Evolutionary conservation across 2,329 filamentous ascomycete genomes (phyloP).

Genomic region (Fusarium poae): DNA sequence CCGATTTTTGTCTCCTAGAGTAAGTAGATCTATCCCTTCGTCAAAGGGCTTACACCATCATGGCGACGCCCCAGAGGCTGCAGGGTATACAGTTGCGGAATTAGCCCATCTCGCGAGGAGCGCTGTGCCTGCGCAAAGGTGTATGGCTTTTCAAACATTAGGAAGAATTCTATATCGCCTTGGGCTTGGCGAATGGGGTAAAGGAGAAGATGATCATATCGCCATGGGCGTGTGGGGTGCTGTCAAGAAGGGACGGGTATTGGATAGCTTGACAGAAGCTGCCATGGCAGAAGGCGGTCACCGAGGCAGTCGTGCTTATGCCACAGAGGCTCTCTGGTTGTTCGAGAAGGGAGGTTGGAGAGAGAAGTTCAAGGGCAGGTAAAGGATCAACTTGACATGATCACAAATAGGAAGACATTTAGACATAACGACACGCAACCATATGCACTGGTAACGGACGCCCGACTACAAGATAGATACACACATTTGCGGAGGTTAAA

Average conservation of each 20-base stretch:
- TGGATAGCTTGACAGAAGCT: conserved; percentile 83
- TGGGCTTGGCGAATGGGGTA: conserved; percentile 78
- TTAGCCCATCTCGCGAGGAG: conserved; percentile 84
- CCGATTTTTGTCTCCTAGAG: conserved; percentile 80
- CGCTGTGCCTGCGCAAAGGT: conserved; percentile 86
- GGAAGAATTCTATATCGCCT: conserved; percentile 87
- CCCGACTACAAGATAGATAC: background rate
- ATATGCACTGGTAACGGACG: background rate
- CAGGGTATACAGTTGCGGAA: conserved; percentile 93
- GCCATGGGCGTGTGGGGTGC: conserved; percentile 86
- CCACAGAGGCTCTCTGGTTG: conserved; percentile 90
- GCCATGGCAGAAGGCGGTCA: conserved; percentile 78
- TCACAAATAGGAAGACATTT: background rate
- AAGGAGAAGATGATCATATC: conserved; percentile 67
- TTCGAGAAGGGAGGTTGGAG: conserved; percentile 79
- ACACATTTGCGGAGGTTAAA: background rate
- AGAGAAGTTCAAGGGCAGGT: conserved; percentile 70
- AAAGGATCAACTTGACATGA: conserved; percentile 39
- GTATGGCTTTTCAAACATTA: conserved; percentile 90
- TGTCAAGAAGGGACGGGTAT: conserved; percentile 79
- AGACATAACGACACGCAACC: background rate
- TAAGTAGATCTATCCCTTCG: conserved; percentile 79
- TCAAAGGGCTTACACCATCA: conserved; percentile 92
- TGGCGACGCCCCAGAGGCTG: conserved; percentile 89
- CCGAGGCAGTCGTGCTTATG: conserved; percentile 84